Evolutionary conservation across 106 monocot genomes (phyloP).

Genomic region (Apostasia shenzhenica): DNA sequence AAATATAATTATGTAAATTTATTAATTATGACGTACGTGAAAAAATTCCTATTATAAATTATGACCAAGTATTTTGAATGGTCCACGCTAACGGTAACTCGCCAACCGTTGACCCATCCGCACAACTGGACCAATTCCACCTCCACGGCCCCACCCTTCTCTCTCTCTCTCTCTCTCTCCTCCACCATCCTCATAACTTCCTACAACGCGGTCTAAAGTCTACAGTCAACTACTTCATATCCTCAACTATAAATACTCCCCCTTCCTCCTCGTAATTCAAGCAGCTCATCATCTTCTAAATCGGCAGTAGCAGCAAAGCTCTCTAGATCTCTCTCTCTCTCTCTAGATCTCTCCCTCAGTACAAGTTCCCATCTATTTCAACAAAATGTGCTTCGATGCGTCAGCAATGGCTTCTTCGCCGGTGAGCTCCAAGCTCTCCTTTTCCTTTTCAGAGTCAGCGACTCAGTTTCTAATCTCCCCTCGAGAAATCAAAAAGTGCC

Average conservation of each 20-base stretch:
- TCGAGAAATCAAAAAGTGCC: background rate
- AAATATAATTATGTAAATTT: too few species aligned
- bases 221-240: too few species aligned
- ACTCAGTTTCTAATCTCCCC: background rate
- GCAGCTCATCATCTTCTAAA: background rate
- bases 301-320: background rate
- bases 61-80: too few species aligned
- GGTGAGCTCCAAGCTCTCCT: background rate
- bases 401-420: constrained; percentile 5
- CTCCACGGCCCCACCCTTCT: too few species aligned
- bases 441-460: background rate
- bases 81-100: too few species aligned
- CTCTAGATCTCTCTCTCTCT: constrained; percentile 6
- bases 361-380: background rate
- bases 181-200: too few species aligned
- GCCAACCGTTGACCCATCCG: too few species aligned
- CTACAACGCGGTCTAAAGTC: too few species aligned
- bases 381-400: constrained; percentile 3
- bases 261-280: background rate
- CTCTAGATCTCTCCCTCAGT: background rate
- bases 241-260: background rate
- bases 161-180: too few species aligned
- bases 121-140: too few species aligned
- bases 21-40: too few species aligned
- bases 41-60: too few species aligned